Conservation (phyloP, 139 green algal species). For the Diplosphaera chodatii region DNA sequence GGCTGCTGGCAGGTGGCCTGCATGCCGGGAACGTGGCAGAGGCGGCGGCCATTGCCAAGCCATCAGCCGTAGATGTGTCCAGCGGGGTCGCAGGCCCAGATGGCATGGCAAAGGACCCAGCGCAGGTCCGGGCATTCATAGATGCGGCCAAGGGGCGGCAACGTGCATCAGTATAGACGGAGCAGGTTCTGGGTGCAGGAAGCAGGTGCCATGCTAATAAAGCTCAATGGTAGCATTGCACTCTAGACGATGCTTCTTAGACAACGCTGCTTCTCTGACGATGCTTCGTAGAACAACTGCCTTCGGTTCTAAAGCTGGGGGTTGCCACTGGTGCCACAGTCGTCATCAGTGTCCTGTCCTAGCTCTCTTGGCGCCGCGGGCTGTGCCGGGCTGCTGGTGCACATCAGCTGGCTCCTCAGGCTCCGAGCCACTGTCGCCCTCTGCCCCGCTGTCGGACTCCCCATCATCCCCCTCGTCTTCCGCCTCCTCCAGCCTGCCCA, state of each 20-base stretch:
- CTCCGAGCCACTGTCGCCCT: not conserved
- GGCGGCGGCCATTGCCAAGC: slow-evolving; percentile 42
- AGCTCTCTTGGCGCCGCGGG: not conserved
- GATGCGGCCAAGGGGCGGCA: slow-evolving; percentile 4
- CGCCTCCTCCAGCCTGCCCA: not conserved
- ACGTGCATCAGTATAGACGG: too few relatives aligned
- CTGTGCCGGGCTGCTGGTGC: not conserved
- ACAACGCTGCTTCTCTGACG: too few relatives aligned
- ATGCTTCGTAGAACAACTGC: too few relatives aligned
- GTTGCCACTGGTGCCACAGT: too few relatives aligned
- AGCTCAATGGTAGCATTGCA: too few relatives aligned
- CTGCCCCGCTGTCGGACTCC: not conserved
- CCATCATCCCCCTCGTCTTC: not conserved
- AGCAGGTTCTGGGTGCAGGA: too few relatives aligned
- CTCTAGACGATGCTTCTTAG: too few relatives aligned
- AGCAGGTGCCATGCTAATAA: too few relatives aligned
- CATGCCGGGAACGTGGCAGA: slow-evolving; percentile 59
- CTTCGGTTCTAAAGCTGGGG: too few relatives aligned
- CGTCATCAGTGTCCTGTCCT: too few relatives aligned
- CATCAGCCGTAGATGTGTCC: slow-evolving; percentile 73
- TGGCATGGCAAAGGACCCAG: slow-evolving; percentile 42
- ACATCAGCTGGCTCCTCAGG: not conserved
- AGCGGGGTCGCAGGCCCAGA: slow-evolving; percentile 67
- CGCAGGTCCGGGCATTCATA: slow-evolving; percentile 33
- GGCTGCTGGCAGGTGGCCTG: slow-evolving; percentile 74